Base-by-base conservation (phyloP, 805 yeast genomes). In the Saccharomycopsis fermentans region DNA sequence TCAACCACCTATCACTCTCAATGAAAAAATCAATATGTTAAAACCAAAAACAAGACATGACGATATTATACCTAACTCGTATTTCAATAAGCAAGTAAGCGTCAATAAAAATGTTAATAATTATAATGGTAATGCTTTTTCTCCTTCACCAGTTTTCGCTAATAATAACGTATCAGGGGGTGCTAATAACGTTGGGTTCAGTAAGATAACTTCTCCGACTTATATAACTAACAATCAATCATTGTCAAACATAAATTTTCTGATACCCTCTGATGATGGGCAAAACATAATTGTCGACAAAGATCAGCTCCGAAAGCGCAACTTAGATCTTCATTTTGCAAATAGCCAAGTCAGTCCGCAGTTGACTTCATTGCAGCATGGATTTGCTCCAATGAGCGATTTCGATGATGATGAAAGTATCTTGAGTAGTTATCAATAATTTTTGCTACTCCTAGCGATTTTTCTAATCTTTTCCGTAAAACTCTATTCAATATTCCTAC, bases 371-470 rank as follows among this genome's bases (percentile, higher is more conserved):
- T n/a, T 57, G 51, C 50, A 57, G 56, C 51, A 57, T 55, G 17
- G 61, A 9, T 37, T 58, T 6, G 61, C 61, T 21, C 59, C 59
- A 1, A 59, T 61, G 19, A 61, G 63, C 34, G 63, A 61, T 47
- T 56, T 61, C 35, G 63, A 61, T 17, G 63, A 61, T 54, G 63
- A 61, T 47, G 63, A 61, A 35, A 53, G 62, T 17, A 37, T 55
- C 11, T 29, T 61, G 6, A 58, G 54, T 37, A 55, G 54, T 29
- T 60, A 57, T 34, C 50, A 57, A 19, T 59, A 40, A 55, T 21
- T 12, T 21, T 4, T 35, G 5, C 26, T 9, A 48, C 35, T 19
- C 1, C 27, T 16, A 17, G 24, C 9, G 26, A n/a, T 24, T 48
- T 48, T 48, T n/a, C 26, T 34, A 26, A 24, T 48, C 26, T 24